Evolutionary conservation across 2,329 filamentous ascomycete genomes (phyloP).

Genomic region (Nothophoma quercina): DNA sequence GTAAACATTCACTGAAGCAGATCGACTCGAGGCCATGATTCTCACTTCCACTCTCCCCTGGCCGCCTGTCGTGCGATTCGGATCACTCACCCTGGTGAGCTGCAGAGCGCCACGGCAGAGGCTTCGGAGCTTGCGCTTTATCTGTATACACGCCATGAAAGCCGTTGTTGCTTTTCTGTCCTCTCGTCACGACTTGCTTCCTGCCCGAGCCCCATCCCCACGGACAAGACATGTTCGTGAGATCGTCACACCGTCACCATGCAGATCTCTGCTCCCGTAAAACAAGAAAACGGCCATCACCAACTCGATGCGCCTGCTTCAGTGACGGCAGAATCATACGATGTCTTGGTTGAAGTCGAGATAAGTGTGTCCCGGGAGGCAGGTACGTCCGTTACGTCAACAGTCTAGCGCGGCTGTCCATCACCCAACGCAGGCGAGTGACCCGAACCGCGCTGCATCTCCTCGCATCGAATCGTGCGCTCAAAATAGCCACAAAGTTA

Average conservation of each 20-base stretch:
- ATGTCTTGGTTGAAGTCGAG: conserved; percentile 22
- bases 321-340: conserved; percentile 23
- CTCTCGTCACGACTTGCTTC: conserved; percentile 9
- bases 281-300: conserved; percentile 12
- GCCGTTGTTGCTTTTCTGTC: conserved; percentile 10
- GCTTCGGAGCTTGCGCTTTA: conserved; percentile 17
- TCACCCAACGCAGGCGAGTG: conserved; percentile 6
- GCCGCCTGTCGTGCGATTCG: neutral
- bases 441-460: conserved; percentile 12
- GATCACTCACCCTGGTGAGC: neutral
- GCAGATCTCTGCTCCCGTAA: conserved; percentile 10
- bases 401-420: conserved; percentile 5
- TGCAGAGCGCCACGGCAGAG: conserved; percentile 12
- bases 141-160: conserved; percentile 17
- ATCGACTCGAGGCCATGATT: neutral
- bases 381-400: conserved; percentile 26
- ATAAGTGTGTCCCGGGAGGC: conserved; percentile 25
- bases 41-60: neutral
- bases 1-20: neutral
- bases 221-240: conserved; percentile 10
- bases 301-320: conserved; percentile 12
- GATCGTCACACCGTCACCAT: conserved; percentile 10
- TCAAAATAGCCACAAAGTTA: conserved; percentile 8
- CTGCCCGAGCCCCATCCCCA: conserved; percentile 5
- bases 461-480: conserved; percentile 5